phyloP scores from a whole-genome alignment of 2,329 filamentous ascomycete species.

The Paraphoma sp. region DNA sequence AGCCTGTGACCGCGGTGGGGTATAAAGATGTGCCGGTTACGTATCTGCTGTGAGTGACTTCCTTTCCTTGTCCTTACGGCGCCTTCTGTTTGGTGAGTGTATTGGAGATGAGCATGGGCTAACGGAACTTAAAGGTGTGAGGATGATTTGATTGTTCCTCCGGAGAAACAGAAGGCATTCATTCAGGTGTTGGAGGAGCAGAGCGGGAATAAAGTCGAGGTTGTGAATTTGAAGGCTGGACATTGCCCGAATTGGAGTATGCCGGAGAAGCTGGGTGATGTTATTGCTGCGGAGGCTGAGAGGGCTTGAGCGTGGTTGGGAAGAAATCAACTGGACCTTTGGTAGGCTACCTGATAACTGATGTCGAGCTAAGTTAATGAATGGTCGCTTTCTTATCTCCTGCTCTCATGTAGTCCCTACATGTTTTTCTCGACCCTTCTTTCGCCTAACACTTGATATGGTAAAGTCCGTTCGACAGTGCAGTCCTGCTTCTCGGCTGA shows the following conservation, averaged over 20 bases:
- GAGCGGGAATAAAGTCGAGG: constrained; percentile 44
- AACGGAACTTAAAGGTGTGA: constrained; percentile 19
- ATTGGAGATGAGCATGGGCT: too few relatives aligned
- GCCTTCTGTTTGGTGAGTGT: too few relatives aligned
- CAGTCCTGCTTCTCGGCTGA: too few relatives aligned
- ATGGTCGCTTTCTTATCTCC: too few relatives aligned
- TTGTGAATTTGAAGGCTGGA: constrained; percentile 42
- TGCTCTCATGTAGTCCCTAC: too few relatives aligned
- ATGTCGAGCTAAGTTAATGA: too few relatives aligned
- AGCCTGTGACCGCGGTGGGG: constrained; percentile 42
- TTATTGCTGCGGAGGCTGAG: constrained; percentile 16
- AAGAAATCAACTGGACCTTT: neutral
- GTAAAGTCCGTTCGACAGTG: too few relatives aligned
- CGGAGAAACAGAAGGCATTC: constrained; percentile 34
- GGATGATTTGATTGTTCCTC: constrained; percentile 38
- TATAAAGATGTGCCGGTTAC: constrained; percentile 50
- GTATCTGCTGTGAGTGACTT: constrained; percentile 40
- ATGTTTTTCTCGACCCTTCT: too few relatives aligned
- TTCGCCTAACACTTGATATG: too few relatives aligned
- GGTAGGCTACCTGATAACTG: neutral
- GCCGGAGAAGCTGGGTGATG: constrained; percentile 30
- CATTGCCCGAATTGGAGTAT: constrained; percentile 42
- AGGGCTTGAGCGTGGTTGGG: neutral
- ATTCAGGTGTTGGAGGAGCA: constrained; percentile 45
- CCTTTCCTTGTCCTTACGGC: too few relatives aligned